These are phyloP conservation scores for Phyllosticta paracitricarpa DNA, from an alignment of 2,329 filamentous ascomycete genomes.

Conservation along the genomic window DNA sequence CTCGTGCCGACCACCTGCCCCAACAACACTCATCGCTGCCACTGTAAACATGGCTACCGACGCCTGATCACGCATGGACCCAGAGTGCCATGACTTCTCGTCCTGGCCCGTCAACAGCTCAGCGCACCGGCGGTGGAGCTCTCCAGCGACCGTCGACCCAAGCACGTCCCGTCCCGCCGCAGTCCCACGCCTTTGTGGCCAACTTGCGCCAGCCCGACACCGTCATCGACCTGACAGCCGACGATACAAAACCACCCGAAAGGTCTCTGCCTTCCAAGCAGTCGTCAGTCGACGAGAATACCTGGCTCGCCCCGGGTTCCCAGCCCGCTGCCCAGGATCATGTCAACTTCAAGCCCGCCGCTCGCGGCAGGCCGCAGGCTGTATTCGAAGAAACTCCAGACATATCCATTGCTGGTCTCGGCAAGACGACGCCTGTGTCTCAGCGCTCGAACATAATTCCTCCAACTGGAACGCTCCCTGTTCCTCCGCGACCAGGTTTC, in stretches of 20 bases:
- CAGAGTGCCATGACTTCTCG: constrained; percentile 34
- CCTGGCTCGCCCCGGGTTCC: not conserved
- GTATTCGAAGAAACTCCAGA: constrained; percentile 21
- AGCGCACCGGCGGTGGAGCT: constrained; percentile 25
- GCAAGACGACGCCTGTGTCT: not conserved
- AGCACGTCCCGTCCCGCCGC: constrained; percentile 19
- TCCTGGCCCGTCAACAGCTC: constrained; percentile 30
- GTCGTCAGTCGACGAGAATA: not conserved
- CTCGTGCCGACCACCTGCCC: constrained; percentile 8
- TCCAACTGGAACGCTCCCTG: constrained; percentile 16
- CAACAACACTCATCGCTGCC: constrained; percentile 5
- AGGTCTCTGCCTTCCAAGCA: constrained; percentile 10
- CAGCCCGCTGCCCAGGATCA: constrained; percentile 3
- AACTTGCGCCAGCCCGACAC: constrained; percentile 20
- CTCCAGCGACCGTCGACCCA: constrained; percentile 20
- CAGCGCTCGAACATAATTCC: not conserved
- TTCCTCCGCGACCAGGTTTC: constrained; percentile 26
- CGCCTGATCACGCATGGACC: constrained; percentile 29
- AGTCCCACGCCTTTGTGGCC: constrained; percentile 13
- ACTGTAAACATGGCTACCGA: constrained; percentile 12
- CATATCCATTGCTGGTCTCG: not conserved
- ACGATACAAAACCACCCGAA: constrained; percentile 20
- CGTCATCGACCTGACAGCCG: constrained; percentile 25
- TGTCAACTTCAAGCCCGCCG: constrained; percentile 15
- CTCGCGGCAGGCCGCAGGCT: constrained; percentile 26